Percentiles rank a stretch among this genome's conserved stretches.
Conservation (phyloP, 106 monocot genomes). For the Acorus gramineus region DNA sequence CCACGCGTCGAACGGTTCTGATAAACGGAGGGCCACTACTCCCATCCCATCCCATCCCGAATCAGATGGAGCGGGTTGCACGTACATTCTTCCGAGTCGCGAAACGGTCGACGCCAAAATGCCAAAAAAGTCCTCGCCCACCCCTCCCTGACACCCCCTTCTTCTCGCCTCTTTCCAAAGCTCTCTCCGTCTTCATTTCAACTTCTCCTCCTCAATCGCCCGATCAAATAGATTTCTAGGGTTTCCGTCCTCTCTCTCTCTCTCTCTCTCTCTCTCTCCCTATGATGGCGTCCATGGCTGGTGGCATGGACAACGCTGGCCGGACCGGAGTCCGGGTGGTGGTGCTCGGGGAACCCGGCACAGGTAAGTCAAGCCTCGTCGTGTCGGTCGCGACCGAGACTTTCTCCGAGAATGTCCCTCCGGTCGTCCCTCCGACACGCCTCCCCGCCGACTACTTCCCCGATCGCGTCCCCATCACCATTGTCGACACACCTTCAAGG, state of each 20-base stretch:
- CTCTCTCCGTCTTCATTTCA: background rate
- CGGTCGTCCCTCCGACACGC: slow-evolving; percentile 63
- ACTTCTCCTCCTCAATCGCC: background rate
- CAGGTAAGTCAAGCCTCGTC: slow-evolving; percentile 90
- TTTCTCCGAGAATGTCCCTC: slow-evolving; percentile 69
- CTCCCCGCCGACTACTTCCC: slow-evolving; percentile 86
- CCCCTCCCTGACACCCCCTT: background rate
- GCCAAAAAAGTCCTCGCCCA: background rate
- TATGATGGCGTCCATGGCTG: slow-evolving; percentile 2
- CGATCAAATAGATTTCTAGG: background rate
- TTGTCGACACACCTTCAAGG: slow-evolving; percentile 48
- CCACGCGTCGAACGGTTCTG: no score
- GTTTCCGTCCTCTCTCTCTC: background rate
- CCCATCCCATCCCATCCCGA: no score
- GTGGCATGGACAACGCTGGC: slow-evolving; percentile 18
- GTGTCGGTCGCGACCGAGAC: slow-evolving; percentile 70
- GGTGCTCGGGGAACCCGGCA: slow-evolving; percentile 65
- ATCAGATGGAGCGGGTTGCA: no score
- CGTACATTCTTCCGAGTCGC: background rate
- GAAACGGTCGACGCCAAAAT: background rate
- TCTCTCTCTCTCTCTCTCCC: background rate
- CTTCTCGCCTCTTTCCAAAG: background rate
- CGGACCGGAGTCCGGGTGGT: slow-evolving; percentile 67
- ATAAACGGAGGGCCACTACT: no score
- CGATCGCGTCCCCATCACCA: slow-evolving; percentile 87